Evolutionary conservation across 164 flowering plant genomes (phyloP).

Genomic region (Vitis rotundifolia): DNA sequence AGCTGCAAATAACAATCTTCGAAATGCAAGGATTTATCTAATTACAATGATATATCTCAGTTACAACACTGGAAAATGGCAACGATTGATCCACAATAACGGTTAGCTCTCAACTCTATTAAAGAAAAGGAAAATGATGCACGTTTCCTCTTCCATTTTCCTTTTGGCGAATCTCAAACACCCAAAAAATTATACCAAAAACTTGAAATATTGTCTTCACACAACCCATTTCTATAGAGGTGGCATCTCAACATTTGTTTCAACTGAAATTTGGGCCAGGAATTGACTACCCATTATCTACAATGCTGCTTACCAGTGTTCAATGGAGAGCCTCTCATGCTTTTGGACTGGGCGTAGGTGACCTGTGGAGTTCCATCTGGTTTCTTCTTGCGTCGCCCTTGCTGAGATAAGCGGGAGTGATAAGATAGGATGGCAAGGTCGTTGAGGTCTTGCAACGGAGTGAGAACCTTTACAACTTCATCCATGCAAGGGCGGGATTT

Average conservation of each 20-base stretch:
- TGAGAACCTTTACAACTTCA: slow-evolving; percentile 73
- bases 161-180: slow-evolving; percentile 14
- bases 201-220: slow-evolving; percentile 14
- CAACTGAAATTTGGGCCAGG: slow-evolving; percentile 6
- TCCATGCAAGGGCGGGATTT: slow-evolving; percentile 89
- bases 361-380: slow-evolving; percentile 50
- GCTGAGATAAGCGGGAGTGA: slow-evolving; percentile 68
- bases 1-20: slow-evolving; percentile 17
- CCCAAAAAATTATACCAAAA: slow-evolving; percentile 14
- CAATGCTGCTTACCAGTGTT: slow-evolving; percentile 46
- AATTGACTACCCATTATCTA: slow-evolving; percentile 22
- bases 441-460: slow-evolving; percentile 72
- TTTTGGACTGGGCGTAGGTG: slow-evolving; percentile 34
- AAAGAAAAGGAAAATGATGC: slow-evolving; percentile 5
- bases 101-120: slow-evolving; percentile 23
- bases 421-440: slow-evolving; percentile 72
- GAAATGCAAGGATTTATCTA: slow-evolving; percentile 17
- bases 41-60: slow-evolving; percentile 25
- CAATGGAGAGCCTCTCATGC: slow-evolving; percentile 55
- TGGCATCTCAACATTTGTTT: slow-evolving; percentile 6
- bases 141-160: slow-evolving; percentile 9
- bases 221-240: neutral
- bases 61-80: slow-evolving; percentile 20
- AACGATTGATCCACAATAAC: slow-evolving; percentile 10
- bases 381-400: slow-evolving; percentile 65